Evolutionary conservation across 371 early-diverging fungal genomes (phyloP).

Genomic region (Mucor ambiguus): DNA sequence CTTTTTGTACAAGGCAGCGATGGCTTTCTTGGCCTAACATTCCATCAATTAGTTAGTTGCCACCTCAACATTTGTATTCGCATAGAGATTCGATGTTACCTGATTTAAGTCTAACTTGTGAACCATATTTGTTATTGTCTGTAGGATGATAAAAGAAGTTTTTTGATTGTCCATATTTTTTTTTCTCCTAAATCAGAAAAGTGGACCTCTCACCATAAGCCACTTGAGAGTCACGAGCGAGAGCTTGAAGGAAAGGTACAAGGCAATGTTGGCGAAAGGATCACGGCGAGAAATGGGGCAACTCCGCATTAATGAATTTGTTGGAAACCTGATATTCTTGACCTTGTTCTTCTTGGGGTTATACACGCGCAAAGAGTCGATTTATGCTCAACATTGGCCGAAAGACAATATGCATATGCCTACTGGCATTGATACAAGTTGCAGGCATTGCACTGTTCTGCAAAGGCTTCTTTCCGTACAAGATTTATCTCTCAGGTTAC

Average conservation of each 20-base stretch:
- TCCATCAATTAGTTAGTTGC: not conserved
- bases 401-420: slow-evolving; percentile 13
- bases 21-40: slow-evolving; percentile 25
- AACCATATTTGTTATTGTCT: slow-evolving; percentile 8
- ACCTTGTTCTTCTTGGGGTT: not conserved
- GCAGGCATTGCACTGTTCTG: slow-evolving; percentile 66
- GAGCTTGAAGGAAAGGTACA: not conserved
- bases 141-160: not conserved
- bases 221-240: slow-evolving; percentile 7
- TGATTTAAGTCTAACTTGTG: slow-evolving; percentile 21
- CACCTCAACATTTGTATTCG: not conserved
- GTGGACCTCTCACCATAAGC: slow-evolving; percentile 2
- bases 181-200: slow-evolving; percentile 4
- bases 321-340: not conserved
- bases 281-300: not conserved
- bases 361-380: not conserved
- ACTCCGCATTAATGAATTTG: slow-evolving; percentile 5
- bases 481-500: slow-evolving; percentile 65
- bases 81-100: slow-evolving; percentile 1
- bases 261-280: not conserved
- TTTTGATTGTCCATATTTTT: slow-evolving; percentile 1
- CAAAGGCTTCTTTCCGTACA: slow-evolving; percentile 83
- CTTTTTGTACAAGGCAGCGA: slow-evolving; percentile 25
- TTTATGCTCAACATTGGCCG: slow-evolving; percentile 5
- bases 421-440: slow-evolving; percentile 54